Conservation (phyloP, 768 basidiomycete genomes). For the Pholiota conissans region DNA sequence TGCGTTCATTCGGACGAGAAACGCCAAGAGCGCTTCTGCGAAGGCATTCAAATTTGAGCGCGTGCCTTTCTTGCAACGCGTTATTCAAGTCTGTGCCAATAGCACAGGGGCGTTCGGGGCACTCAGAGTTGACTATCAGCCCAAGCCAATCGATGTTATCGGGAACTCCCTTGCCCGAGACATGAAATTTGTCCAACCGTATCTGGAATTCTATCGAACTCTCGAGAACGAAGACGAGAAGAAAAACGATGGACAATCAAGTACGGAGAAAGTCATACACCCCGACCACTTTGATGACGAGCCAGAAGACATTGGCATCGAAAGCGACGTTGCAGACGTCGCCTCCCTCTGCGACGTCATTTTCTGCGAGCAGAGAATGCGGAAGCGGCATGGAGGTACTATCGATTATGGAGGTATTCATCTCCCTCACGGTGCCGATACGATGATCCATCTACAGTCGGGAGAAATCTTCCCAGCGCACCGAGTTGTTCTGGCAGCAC, state of each 20-base stretch:
- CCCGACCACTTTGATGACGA: conserved; percentile 30
- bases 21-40: conserved; percentile 28
- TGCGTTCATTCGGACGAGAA: conserved; percentile 81
- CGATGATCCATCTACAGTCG: conserved; percentile 44
- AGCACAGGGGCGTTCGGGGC: conserved; percentile 89
- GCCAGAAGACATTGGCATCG: conserved; percentile 35
- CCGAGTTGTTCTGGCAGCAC: conserved; percentile 60
- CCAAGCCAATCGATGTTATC: conserved; percentile 49
- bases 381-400: conserved; percentile 16
- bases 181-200: conserved; percentile 67
- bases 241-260: neutral
- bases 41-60: conserved; percentile 79
- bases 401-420: conserved; percentile 17
- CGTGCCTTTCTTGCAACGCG: conserved; percentile 82
- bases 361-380: conserved; percentile 24
- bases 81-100: conserved; percentile 80
- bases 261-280: neutral
- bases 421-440: conserved; percentile 60
- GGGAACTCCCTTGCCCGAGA: conserved; percentile 68
- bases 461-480: conserved; percentile 60
- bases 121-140: conserved; percentile 70
- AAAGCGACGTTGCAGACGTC: conserved; percentile 35
- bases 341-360: conserved; percentile 34
- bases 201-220: conserved; percentile 31
- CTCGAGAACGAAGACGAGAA: neutral